A percentile compares a stretch with the other conserved stretches of the same genome.
These are phyloP conservation scores for Plasmodium coatneyi DNA, from an alignment of 169 alveolate genomes.

Conservation along the genomic window DNA sequence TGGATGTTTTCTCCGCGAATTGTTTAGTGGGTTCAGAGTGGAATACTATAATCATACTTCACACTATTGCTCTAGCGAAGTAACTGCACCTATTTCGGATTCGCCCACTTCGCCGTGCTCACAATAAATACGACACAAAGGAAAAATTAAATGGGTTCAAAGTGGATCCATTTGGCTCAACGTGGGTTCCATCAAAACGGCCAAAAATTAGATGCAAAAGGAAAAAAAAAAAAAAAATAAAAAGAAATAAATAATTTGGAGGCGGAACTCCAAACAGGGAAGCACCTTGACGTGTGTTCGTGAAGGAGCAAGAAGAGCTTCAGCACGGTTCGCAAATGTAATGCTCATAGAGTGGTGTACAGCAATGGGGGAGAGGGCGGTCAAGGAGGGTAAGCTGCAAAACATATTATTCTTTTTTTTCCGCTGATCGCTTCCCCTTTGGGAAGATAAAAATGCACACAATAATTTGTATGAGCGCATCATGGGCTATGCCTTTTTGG, in stretches of 20 bases:
- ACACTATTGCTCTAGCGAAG: neutral
- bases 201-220: neutral
- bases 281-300: neutral
- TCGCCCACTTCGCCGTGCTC: neutral
- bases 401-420: neutral
- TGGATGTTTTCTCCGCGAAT: neutral
- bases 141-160: neutral
- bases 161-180: neutral
- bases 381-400: neutral
- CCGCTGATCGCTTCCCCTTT: neutral
- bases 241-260: neutral
- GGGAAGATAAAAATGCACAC: neutral
- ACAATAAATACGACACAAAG: neutral
- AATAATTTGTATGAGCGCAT: neutral
- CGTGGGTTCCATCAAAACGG: neutral
- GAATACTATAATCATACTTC: neutral
- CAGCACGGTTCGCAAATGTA: neutral
- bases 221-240: neutral
- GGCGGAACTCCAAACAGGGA: neutral
- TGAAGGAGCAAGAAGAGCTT: neutral
- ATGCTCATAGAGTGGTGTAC: neutral
- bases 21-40: neutral
- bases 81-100: neutral
- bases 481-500: neutral
- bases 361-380: neutral